Evolutionary conservation across 257 asterid species (phyloP), one percentile per base, ranked within the genome.

Genomic region (Perilla frutescens): DNA sequence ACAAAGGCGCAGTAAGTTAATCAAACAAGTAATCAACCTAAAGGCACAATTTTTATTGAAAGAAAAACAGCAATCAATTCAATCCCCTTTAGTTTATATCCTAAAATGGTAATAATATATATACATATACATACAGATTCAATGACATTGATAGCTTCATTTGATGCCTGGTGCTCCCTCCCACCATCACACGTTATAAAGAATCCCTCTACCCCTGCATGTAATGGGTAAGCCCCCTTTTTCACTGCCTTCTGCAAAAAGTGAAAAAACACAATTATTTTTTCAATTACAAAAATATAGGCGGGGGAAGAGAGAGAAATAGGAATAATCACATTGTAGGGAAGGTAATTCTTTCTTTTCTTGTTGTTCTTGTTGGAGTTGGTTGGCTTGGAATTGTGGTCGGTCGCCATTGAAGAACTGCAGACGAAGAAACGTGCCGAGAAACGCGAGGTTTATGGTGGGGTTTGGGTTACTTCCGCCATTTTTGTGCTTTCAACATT

Each of bases 161-260:
- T 79, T 43, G 97, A 80, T 34, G 98, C 96, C 82, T 92, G 96
- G 70, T 73, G 80, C 79, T 95, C 98, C 77, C 90, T 88, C 41
- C 99, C 99, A 60, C 98, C 98, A 78, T 95, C 99, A 77, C 99
- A 95, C 13, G 99, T 95, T 60, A 95, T 89, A 61, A 90, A 95
- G 86, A 95, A 95, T 3, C 99, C 99, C 78, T 89, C 92, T 11
- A 90, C 89, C 39, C 98, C 98, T 48, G 99, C 92, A 0, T 88
- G 84, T 58, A 95, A 77, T 56, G 96, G 96, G 83, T 91, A 92
- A 7, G 80, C 76, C 15, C 97, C 99, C 84, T 87, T 95, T 74
- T 89, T 92, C 74, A 87, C 96, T 75, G 93, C 77, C 79, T 83
- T 92, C 99, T 95, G 86, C 31, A 71, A 49, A 54, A 62, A 37